Conservation (phyloP, 169 alveolate genomes). For the Cryptosporidium felis region DNA sequence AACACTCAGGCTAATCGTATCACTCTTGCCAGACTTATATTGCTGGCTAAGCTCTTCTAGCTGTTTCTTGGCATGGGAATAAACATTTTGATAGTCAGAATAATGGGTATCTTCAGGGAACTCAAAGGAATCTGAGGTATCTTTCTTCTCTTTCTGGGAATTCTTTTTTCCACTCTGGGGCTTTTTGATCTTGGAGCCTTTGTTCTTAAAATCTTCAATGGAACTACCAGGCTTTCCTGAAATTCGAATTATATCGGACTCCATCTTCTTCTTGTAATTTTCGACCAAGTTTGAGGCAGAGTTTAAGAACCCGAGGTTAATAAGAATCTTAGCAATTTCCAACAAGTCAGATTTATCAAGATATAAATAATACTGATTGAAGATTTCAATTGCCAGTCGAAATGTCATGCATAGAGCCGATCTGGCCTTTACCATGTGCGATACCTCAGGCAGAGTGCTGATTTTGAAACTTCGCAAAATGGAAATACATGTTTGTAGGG, state of each 20-base stretch:
- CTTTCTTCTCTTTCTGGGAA: slow-evolving; percentile 7
- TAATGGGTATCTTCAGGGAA: slow-evolving; percentile 47
- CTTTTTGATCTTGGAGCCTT: slow-evolving; percentile 1
- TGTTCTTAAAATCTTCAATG: neutral
- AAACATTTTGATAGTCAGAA: slow-evolving; percentile 16
- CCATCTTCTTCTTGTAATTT: slow-evolving; percentile 34
- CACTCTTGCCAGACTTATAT: neutral
- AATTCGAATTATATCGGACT: slow-evolving; percentile 6
- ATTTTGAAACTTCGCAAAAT: slow-evolving; percentile 56
- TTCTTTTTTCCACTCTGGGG: neutral
- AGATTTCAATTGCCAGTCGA: slow-evolving; percentile 50
- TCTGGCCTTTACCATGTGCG: slow-evolving; percentile 50
- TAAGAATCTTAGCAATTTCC: slow-evolving; percentile 6
- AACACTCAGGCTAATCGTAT: slow-evolving; percentile 5
- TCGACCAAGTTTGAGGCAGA: slow-evolving; percentile 39
- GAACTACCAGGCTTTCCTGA: neutral
- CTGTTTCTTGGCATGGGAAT: slow-evolving; percentile 10
- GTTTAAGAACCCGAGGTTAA: neutral
- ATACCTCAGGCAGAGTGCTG: slow-evolving; percentile 59
- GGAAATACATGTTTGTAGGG: slow-evolving; percentile 27
- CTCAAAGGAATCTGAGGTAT: neutral
- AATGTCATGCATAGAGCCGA: slow-evolving; percentile 62
- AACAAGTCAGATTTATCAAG: slow-evolving; percentile 31
- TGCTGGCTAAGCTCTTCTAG: neutral
- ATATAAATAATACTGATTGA: slow-evolving; percentile 22